These are phyloP conservation scores for Rickenella mellea DNA, from an alignment of 768 basidiomycete species.

Conservation along the genomic window DNA sequence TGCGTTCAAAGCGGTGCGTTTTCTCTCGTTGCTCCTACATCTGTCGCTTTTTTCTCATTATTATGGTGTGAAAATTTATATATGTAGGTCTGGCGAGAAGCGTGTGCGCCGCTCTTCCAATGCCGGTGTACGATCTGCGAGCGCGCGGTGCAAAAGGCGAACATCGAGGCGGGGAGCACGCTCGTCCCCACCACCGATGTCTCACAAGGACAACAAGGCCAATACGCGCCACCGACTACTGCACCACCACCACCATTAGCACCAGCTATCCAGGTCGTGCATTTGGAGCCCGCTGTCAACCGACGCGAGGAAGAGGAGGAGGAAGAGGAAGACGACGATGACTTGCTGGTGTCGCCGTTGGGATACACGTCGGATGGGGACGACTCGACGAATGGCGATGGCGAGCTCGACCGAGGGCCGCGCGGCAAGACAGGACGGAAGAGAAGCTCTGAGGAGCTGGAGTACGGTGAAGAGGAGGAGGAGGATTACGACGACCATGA, in stretches of 20 bases:
- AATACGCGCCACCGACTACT: conserved; percentile 3
- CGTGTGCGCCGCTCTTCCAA: conserved; percentile 60
- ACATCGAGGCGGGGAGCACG: conserved; percentile 29
- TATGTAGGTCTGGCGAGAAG: conserved; percentile 62
- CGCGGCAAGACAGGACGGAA: no score
- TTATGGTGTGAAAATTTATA: neutral
- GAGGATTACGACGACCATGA: conserved; percentile 16
- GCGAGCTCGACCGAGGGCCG: no score
- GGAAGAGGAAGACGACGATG: conserved; percentile 7
- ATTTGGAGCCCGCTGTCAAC: conserved; percentile 13
- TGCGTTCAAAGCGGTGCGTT: conserved; percentile 44
- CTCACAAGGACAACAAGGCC: conserved; percentile 1
- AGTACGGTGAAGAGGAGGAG: conserved; percentile 25
- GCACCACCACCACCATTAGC: conserved; percentile 2
- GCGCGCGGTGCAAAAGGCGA: conserved; percentile 47
- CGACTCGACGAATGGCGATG: no score
- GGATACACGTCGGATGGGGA: no score
- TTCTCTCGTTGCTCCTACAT: neutral
- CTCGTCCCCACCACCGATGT: conserved; percentile 17
- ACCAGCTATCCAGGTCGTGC: conserved; percentile 13
- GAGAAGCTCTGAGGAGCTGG: no score
- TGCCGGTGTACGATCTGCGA: conserved; percentile 70
- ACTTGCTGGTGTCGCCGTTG: conserved; percentile 19
- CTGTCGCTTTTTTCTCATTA: neutral
- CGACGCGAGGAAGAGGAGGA: conserved; percentile 20